Conservation (phyloP, 768 basidiomycete species). For the Agaricus sinodeliciosus region DNA sequence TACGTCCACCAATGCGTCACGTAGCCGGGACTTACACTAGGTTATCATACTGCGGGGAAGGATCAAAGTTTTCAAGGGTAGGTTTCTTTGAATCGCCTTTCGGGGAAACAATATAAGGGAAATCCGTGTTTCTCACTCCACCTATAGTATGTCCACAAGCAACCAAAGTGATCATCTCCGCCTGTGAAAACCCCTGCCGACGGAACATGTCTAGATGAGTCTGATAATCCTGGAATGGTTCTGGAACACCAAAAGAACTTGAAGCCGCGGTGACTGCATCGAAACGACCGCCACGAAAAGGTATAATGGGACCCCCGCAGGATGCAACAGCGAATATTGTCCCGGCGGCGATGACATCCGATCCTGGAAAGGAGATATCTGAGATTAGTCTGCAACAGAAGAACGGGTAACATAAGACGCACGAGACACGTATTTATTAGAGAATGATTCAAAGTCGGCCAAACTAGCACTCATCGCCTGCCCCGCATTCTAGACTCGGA, state of each 20-base stretch:
- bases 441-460: constrained; percentile 27
- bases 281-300: constrained; percentile 33
- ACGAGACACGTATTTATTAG: constrained; percentile 25
- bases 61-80: constrained; percentile 24
- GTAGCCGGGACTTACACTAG: constrained; percentile 23
- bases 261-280: constrained; percentile 27
- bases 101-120: constrained; percentile 29
- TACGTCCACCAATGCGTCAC: not conserved
- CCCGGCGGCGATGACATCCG: constrained; percentile 37
- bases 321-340: constrained; percentile 29
- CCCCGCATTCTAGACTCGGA: constrained; percentile 30
- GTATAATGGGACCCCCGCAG: constrained; percentile 40
- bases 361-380: constrained; percentile 19
- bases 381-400: not conserved
- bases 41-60: constrained; percentile 29
- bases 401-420: constrained; percentile 12
- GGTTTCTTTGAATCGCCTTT: constrained; percentile 13
- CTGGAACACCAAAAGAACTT: constrained; percentile 32
- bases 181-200: constrained; percentile 29
- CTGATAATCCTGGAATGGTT: constrained; percentile 30
- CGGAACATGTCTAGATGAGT: constrained; percentile 29
- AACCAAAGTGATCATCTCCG: constrained; percentile 38
- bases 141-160: constrained; percentile 43
- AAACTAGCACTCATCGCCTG: constrained; percentile 28
- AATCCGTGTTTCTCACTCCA: constrained; percentile 33